Evolutionary conservation across 2,329 filamentous ascomycete species (phyloP), one percentile per base, ranked within the genome.

Genomic region (Aspergillus pseudoterreus): DNA sequence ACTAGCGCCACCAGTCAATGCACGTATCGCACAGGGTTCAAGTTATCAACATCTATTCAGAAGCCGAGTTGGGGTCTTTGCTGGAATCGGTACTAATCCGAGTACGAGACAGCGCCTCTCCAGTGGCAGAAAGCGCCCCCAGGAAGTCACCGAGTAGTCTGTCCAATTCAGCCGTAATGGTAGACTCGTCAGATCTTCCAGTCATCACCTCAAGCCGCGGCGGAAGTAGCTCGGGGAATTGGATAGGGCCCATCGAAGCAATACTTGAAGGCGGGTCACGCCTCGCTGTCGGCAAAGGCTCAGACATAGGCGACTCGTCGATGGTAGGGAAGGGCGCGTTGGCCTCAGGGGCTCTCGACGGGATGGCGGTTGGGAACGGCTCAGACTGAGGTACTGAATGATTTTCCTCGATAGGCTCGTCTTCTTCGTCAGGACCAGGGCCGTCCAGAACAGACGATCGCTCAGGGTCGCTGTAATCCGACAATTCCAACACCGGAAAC

Each of bases 351-450:
- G 61, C 57, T 17, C 58, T 59, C 1, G 56, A 48, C 12, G 62
- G 63, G 19, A 66, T 58, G 6, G 62, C 62, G 0, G 64, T 61
- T 2, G 61, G 62, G 30, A 65, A 64, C 6, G 62, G 56, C 38
- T 62, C 56, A 10, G 59, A 50, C 12, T 58, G 55, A 11, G 56
- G 36, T 4, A 54, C 50, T 9, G 54, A 32, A 17, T 55, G 39
- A 24, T 62, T 53, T 9, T 57, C 58, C 66, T 63, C 63, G 36
- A 43, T 17, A 2, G 59, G 56, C 71, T 75, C 14, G 60, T 83
- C 17, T 73, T 83, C 60, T 75, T 83, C 47, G 73, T 83, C 49
- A 75, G 79, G 71, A 61, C 77, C 52, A 67, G 83, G 67, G 71
- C 80, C 55, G 71, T 80, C 50, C 0, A 83, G 77, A 0, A 80